Evolutionary conservation across 768 basidiomycete species (phyloP).

Genomic region (Wakefieldia striispora): DNA sequence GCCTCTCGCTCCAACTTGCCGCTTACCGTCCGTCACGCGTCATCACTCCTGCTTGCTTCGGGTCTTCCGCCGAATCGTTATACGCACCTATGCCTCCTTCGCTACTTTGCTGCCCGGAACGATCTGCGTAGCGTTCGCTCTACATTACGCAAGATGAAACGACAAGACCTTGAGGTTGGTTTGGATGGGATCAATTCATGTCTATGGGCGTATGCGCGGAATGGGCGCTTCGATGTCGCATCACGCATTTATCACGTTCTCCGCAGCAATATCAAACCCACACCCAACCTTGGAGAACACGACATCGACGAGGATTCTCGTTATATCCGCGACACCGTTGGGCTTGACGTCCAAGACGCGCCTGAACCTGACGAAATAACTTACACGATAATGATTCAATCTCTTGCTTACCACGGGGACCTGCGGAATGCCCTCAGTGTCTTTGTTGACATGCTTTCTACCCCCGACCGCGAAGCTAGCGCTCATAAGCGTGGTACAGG

Average conservation of each 20-base stretch:
- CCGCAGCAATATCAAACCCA: conserved; percentile 48
- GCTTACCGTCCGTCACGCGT: conserved; percentile 48
- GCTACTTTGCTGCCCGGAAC: conserved; percentile 48
- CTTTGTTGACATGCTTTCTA: conserved; percentile 66
- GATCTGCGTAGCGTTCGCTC: conserved; percentile 55
- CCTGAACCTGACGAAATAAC: conserved; percentile 63
- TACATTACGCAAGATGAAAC: conserved; percentile 50
- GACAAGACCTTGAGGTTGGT: conserved; percentile 50
- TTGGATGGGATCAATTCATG: conserved; percentile 68
- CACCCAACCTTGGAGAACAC: conserved; percentile 32
- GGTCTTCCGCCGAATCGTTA: conserved; percentile 56
- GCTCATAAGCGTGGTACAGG: conserved; percentile 28
- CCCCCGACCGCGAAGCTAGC: conserved; percentile 38
- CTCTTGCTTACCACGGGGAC: conserved; percentile 69
- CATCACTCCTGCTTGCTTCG: conserved; percentile 51
- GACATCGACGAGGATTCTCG: conserved; percentile 35
- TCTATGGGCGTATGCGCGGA: conserved; percentile 65
- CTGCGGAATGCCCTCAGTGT: conserved; percentile 52
- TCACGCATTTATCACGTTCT: conserved; percentile 62
- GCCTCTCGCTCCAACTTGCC: conserved; percentile 52
- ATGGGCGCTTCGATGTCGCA: conserved; percentile 53
- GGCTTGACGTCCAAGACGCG: conserved; percentile 41
- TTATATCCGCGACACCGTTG: conserved; percentile 42
- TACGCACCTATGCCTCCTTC: conserved; percentile 59
- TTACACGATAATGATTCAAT: conserved; percentile 67